Percentiles rank a stretch among this genome's conserved stretches.
These are phyloP conservation scores for Suillus discolor DNA, from an alignment of 768 basidiomycete species.

Conservation along the genomic window DNA sequence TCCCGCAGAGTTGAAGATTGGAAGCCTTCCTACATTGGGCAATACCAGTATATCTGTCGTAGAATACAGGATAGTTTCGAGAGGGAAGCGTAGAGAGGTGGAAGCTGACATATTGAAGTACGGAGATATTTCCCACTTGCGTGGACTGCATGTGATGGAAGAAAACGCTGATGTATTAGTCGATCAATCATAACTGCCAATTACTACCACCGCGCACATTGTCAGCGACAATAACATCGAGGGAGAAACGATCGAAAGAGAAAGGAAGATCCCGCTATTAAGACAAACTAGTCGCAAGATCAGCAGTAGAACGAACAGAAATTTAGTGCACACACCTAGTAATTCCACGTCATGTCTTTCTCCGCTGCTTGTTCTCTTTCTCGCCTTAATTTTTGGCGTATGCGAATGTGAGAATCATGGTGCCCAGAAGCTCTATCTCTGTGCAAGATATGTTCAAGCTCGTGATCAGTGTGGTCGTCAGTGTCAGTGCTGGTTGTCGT, in stretches of 20 bases:
- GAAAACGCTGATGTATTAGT: slow-evolving; percentile 52
- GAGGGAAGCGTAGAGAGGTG: slow-evolving; percentile 13
- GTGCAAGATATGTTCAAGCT: slow-evolving; percentile 4
- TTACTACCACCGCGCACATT: neutral
- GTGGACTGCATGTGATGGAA: slow-evolving; percentile 36
- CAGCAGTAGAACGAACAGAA: neutral
- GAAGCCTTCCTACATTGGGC: slow-evolving; percentile 23
- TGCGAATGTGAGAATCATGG: slow-evolving; percentile 11
- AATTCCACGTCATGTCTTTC: slow-evolving; percentile 1
- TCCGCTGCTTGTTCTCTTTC: slow-evolving; percentile 6
- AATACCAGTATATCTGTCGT: slow-evolving; percentile 26
- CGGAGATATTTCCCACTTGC: slow-evolving; percentile 58
- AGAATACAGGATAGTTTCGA: slow-evolving; percentile 27
- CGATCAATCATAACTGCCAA: neutral
- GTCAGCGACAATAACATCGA: neutral
- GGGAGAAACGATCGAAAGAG: too few relatives aligned
- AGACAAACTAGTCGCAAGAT: neutral
- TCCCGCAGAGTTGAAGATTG: slow-evolving; percentile 29
- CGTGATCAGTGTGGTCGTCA: slow-evolving; percentile 4
- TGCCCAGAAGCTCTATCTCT: slow-evolving; percentile 6
- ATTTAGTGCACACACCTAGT: neutral
- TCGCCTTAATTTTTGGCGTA: too few relatives aligned
- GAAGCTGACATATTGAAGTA: slow-evolving; percentile 50
- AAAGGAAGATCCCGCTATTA: neutral
- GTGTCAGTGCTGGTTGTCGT: neutral